Conservation (phyloP, 2,329 filamentous ascomycete genomes). For the Myriosclerotinia curreyana region DNA sequence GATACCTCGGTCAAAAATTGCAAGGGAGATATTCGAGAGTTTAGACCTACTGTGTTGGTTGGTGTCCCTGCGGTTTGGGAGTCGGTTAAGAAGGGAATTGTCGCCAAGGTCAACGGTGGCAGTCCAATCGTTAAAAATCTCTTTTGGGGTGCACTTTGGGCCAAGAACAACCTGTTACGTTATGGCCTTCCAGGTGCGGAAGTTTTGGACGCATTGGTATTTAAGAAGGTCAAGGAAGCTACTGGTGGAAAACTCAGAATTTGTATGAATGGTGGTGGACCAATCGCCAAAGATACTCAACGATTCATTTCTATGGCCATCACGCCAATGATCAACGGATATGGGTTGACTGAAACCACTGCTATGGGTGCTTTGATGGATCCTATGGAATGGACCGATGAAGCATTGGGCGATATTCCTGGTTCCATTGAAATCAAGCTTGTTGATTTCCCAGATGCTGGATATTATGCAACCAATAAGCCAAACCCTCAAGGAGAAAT, state of each 20-base stretch:
- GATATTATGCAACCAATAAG: constrained; percentile 67
- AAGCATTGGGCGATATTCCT: constrained; percentile 74
- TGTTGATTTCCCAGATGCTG: constrained; percentile 84
- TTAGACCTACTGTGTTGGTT: constrained; percentile 82
- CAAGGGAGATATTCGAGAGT: constrained; percentile 87
- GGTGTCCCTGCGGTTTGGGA: constrained; percentile 98
- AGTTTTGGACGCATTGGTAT: constrained; percentile 78
- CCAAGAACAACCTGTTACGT: constrained; percentile 57
- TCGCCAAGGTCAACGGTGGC: constrained; percentile 63
- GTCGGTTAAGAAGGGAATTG: constrained; percentile 90
- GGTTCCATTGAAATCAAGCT: constrained; percentile 83
- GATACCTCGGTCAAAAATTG: constrained; percentile 85
- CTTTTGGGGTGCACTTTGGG: constrained; percentile 66
- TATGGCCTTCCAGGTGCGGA: constrained; percentile 62
- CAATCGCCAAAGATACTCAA: constrained; percentile 82
- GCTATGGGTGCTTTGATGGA: constrained; percentile 81
- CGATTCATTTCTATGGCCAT: constrained; percentile 89
- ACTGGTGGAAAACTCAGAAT: constrained; percentile 87
- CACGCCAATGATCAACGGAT: constrained; percentile 90
- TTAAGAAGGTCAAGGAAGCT: constrained; percentile 85
- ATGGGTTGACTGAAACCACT: constrained; percentile 90
- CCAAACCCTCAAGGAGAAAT: constrained; percentile 87
- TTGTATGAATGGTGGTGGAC: constrained; percentile 91
- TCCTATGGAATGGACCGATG: constrained; percentile 78
- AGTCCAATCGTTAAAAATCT: constrained; percentile 69